Evolutionary conservation across 495 filamentous ascomycete genomes (phyloP).

Genomic region (Amphirosellinia nigrospora): DNA sequence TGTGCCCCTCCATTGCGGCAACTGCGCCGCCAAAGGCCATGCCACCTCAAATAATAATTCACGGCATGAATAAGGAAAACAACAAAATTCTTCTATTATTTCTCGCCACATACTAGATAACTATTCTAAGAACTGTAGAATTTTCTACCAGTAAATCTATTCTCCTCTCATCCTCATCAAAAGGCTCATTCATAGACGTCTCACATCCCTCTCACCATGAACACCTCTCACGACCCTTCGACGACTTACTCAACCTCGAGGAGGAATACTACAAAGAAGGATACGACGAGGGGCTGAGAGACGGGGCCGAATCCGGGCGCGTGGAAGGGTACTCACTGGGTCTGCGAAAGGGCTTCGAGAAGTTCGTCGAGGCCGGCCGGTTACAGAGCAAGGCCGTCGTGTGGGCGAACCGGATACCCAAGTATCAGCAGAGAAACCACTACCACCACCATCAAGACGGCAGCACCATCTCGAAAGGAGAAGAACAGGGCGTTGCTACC

Average conservation of each 20-base stretch:
- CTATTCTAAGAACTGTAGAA: neutral
- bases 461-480: slow-evolving; percentile 11
- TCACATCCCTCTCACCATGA: slow-evolving; percentile 1
- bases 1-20: slow-evolving; percentile 12
- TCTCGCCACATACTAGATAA: neutral
- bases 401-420: slow-evolving; percentile 66
- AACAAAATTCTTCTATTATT: neutral
- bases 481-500: neutral
- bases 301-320: slow-evolving; percentile 80
- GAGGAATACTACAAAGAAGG: slow-evolving; percentile 87
- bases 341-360: slow-evolving; percentile 91
- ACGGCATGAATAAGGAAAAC: neutral
- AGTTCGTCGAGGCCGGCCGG: slow-evolving; percentile 78
- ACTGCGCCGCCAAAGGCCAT: neutral
- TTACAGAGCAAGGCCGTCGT: slow-evolving; percentile 82
- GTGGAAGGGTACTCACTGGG: slow-evolving; percentile 90
- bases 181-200: slow-evolving; percentile 1
- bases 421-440: slow-evolving; percentile 22
- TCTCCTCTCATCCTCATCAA: neutral
- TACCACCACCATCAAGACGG: slow-evolving; percentile 18
- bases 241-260: slow-evolving; percentile 77
- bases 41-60: neutral
- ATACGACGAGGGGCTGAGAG: slow-evolving; percentile 72
- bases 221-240: slow-evolving; percentile 60
- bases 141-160: neutral